These are phyloP conservation scores for Alternaria sp. DNA, from an alignment of 2,329 filamentous ascomycete genomes.

Conservation along the genomic window DNA sequence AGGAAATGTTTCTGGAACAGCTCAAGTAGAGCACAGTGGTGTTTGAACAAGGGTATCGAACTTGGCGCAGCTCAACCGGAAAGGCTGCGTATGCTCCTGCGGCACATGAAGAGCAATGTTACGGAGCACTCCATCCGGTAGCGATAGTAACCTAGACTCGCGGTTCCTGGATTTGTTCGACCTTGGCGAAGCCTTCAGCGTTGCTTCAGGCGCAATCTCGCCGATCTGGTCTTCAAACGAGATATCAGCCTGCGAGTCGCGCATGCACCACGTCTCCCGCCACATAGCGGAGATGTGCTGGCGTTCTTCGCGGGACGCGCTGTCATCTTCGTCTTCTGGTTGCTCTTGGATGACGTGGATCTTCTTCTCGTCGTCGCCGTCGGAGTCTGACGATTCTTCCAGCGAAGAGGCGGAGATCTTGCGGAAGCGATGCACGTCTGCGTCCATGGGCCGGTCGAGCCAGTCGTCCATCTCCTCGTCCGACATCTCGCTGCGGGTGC, in stretches of 20 bases:
- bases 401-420: slow-evolving; percentile 10
- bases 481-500: slow-evolving; percentile 17
- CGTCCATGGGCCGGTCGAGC: slow-evolving; percentile 24
- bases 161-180: not conserved
- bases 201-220: not conserved
- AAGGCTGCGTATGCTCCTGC: not conserved
- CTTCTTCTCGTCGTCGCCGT: not conserved
- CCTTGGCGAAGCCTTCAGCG: not conserved
- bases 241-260: not conserved
- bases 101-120: not conserved
- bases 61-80: slow-evolving; percentile 3
- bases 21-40: not conserved
- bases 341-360: slow-evolving; percentile 14
- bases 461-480: slow-evolving; percentile 29
- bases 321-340: slow-evolving; percentile 1
- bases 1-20: not conserved
- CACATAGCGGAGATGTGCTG: slow-evolving; percentile 3
- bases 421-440: slow-evolving; percentile 21
- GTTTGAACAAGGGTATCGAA: not conserved
- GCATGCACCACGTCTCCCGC: slow-evolving; percentile 11
- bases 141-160: not conserved
- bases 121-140: not conserved
- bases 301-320: not conserved
- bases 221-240: not conserved
- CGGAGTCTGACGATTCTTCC: not conserved